These are phyloP conservation scores for Fusarium sp. DNA, from an alignment of 2,329 filamentous ascomycete genomes.

Conservation along the genomic window DNA sequence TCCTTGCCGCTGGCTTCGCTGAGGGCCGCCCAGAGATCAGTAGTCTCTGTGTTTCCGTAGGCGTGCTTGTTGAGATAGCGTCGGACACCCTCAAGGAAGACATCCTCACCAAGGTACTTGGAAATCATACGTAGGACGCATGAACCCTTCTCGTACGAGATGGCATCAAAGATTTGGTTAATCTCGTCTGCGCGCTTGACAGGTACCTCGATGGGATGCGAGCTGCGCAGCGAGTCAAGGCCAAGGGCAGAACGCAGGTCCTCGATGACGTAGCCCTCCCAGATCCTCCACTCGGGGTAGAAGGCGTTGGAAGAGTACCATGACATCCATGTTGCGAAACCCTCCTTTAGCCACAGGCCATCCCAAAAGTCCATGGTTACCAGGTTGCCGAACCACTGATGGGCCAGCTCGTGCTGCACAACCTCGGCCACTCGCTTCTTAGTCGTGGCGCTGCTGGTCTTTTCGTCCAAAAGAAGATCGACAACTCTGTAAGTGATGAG, in stretches of 20 bases:
- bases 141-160: constrained; percentile 96
- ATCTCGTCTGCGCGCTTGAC: constrained; percentile 96
- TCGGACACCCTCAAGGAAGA: constrained; percentile 90
- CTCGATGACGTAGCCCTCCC: constrained; percentile 93
- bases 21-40: constrained; percentile 88
- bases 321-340: constrained; percentile 69
- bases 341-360: constrained; percentile 94
- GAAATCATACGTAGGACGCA: constrained; percentile 98
- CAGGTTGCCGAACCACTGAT: constrained; percentile 98
- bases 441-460: constrained; percentile 83
- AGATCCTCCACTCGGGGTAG: constrained; percentile 98
- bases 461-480: constrained; percentile 82
- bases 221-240: constrained; percentile 90
- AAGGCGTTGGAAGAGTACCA: constrained; percentile 88
- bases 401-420: constrained; percentile 94
- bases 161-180: constrained; percentile 97
- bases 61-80: constrained; percentile 94
- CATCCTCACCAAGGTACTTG: constrained; percentile 89
- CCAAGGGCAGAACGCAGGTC: constrained; percentile 87
- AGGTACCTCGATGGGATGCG: constrained; percentile 94
- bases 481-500: constrained; percentile 94
- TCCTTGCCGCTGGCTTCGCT: constrained; percentile 90
- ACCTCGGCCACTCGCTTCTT: constrained; percentile 95
- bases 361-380: constrained; percentile 99
- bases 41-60: constrained; percentile 93